Evolutionary conservation across 2,329 filamentous ascomycete species (phyloP).

Genomic region (Botrytis byssoidea): DNA sequence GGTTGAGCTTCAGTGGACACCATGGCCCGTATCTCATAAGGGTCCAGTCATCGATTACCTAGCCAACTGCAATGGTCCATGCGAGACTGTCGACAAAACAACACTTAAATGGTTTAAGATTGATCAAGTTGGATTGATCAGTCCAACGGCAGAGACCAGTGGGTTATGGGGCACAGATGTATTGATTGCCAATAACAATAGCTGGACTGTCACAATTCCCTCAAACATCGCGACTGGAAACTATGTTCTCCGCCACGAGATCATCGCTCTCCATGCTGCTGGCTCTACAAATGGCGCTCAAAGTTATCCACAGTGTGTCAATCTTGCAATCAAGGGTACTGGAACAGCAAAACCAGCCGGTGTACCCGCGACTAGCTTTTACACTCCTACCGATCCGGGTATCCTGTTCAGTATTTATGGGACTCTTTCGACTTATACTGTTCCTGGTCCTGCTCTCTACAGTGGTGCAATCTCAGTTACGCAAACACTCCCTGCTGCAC

Average conservation of each 20-base stretch:
- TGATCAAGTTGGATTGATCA: slow-evolving; percentile 41
- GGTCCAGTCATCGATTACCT: slow-evolving; percentile 38
- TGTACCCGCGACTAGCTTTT: slow-evolving; percentile 43
- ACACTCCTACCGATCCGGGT: slow-evolving; percentile 44
- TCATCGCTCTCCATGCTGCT: slow-evolving; percentile 36
- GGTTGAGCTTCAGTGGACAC: slow-evolving; percentile 59
- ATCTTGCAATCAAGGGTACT: slow-evolving; percentile 47
- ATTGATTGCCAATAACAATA: slow-evolving; percentile 53
- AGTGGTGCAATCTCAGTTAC: slow-evolving; percentile 26
- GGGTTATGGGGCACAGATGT: slow-evolving; percentile 47
- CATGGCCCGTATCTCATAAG: slow-evolving; percentile 64
- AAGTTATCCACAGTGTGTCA: slow-evolving; percentile 52
- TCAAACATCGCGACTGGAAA: slow-evolving; percentile 45
- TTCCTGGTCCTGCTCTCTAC: slow-evolving; percentile 41
- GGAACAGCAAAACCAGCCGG: slow-evolving; percentile 43
- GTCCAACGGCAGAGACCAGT: slow-evolving; percentile 30
- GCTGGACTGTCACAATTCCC: slow-evolving; percentile 50
- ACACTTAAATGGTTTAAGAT: slow-evolving; percentile 47
- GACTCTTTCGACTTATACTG: slow-evolving; percentile 36
- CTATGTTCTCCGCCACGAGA: slow-evolving; percentile 53
- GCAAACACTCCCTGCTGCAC: slow-evolving; percentile 28
- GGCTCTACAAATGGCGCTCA: slow-evolving; percentile 45
- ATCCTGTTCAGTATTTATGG: slow-evolving; percentile 44
- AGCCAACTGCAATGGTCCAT: slow-evolving; percentile 42
- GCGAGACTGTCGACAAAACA: slow-evolving; percentile 43